Evolutionary conservation across 2,329 filamentous ascomycete genomes (phyloP).

Genomic region (Claviceps sp.): DNA sequence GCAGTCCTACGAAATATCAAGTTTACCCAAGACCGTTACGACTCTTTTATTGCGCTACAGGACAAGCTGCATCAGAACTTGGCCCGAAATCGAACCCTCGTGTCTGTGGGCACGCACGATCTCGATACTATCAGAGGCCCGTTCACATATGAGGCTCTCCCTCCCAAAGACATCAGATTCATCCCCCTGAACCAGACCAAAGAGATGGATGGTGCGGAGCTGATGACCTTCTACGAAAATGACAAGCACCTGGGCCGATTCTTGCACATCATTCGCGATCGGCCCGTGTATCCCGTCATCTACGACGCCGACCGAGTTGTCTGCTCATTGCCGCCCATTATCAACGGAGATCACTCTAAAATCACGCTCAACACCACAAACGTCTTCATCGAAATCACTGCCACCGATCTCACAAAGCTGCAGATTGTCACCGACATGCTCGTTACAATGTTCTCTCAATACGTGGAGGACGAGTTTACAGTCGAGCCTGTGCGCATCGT

Average conservation of each 20-base stretch:
- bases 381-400: constrained; percentile 93
- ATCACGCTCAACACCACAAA: constrained; percentile 86
- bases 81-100: constrained; percentile 80
- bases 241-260: constrained; percentile 86
- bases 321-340: constrained; percentile 91
- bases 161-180: constrained; percentile 88
- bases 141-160: constrained; percentile 88
- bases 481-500: constrained; percentile 88
- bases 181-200: constrained; percentile 80
- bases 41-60: constrained; percentile 94
- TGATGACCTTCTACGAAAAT: constrained; percentile 92
- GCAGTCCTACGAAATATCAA: constrained; percentile 82
- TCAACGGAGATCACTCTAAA: constrained; percentile 95
- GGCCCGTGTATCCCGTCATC: constrained; percentile 89
- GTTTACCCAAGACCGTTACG: constrained; percentile 83
- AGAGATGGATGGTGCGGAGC: constrained; percentile 71
- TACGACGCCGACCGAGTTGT: constrained; percentile 78
- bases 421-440: constrained; percentile 94
- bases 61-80: constrained; percentile 97
- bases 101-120: constrained; percentile 96
- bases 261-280: constrained; percentile 87
- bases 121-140: constrained; percentile 85
- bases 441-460: constrained; percentile 92
- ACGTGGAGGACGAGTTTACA: constrained; percentile 78
- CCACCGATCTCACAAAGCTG: constrained; percentile 88